Base-by-base conservation (phyloP, 2,329 filamentous ascomycete genomes). In the Xenosphaeropsis pyriputrescens region DNA sequence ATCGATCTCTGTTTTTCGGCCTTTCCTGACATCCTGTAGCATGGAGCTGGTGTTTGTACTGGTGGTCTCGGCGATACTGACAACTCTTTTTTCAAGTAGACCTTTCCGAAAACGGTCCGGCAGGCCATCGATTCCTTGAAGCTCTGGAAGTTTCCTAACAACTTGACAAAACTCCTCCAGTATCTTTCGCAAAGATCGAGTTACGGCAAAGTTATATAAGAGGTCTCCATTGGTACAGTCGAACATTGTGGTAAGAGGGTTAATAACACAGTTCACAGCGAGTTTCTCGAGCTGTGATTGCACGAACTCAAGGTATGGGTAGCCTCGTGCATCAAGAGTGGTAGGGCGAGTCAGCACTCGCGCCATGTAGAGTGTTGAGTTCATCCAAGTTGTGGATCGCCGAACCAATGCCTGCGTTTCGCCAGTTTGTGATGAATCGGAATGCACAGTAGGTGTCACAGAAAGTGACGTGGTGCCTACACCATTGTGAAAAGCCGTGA, bases 201-300 rank as follows among this genome's bases (percentile, higher is more conserved):
- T 72, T 0, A 83, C 67, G 30, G 72, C 63, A 43, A 65, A 67
- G 57, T 88, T 88, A 49, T 71, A 68, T 6, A 81, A 59, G 0
- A 96, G 58, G 34, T 75, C 65, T 32, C 80, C 74, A 53, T 93
- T 93, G 18, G 72, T 68, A 47, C 79, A 74, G 48, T 93, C 82
- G 37, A 93, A 68, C 7, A 93, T 62, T 2, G 83, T 79, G 4
- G 85, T 88, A 5, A 95, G 64, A 0, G 89, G 79, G 45, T 94
- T 88, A 39, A 93, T 73, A 18, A 91, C 68, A 35, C 77, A 72
- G 43, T 79, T 78, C 47, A 88, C 73, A 2, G 84, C 75, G 29
- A 95, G 65, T 34, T 78, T 79, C 34, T 89, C 81, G 3, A 96
- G 69, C 57, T 94, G 91, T 48, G 72, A 65, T 43, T 73, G 69